Evolutionary conservation across 768 basidiomycete species (phyloP).

Genomic region (Auriscalpium microsporum): DNA sequence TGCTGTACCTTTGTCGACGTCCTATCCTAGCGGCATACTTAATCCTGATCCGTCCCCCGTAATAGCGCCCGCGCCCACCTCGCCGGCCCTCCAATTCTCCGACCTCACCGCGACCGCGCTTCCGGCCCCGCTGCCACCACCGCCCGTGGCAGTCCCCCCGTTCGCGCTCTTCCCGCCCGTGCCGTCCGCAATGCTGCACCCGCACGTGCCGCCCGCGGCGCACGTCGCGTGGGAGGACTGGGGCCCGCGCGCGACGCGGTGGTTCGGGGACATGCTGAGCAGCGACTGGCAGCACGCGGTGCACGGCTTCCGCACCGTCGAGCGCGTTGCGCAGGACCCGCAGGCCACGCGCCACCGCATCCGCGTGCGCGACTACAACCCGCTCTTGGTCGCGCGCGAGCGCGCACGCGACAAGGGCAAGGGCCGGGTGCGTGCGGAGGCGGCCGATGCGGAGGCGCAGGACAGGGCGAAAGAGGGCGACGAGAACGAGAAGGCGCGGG

Average conservation of each 20-base stretch:
- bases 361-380: constrained; percentile 5
- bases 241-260: constrained; percentile 44
- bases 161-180: not conserved
- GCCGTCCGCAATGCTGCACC: not conserved
- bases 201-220: constrained; percentile 10
- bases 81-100: not conserved
- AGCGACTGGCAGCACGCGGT: constrained; percentile 51
- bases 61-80: no score
- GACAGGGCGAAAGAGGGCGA: not conserved
- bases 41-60: no score
- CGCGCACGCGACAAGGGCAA: not conserved
- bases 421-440: not conserved
- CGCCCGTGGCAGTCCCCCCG: not conserved
- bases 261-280: constrained; percentile 42
- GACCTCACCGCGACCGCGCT: not conserved
- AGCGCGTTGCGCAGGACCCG: constrained; percentile 24
- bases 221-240: constrained; percentile 34
- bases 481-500: constrained; percentile 10
- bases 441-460: not conserved
- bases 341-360: not conserved
- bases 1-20: no score
- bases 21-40: no score
- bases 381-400: not conserved
- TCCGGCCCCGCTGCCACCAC: not conserved
- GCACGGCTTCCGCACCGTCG: constrained; percentile 42